Conservation (phyloP, 768 basidiomycete genomes). For the Trametes cingulata region DNA sequence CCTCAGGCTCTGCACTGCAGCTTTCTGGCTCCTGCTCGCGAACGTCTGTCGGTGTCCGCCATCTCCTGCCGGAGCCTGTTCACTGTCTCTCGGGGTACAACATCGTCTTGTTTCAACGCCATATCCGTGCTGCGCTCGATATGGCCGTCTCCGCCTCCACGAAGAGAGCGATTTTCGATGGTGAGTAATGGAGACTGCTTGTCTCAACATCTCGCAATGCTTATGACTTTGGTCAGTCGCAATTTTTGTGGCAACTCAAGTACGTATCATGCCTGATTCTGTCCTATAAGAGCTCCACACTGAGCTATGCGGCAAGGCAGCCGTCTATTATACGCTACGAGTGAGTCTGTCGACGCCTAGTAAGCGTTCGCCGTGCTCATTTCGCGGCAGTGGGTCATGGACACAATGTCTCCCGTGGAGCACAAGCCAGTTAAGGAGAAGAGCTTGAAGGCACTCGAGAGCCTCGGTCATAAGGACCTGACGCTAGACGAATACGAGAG, state of each 20-base stretch:
- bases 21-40: too few species aligned
- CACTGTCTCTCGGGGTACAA: too few species aligned
- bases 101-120: too few species aligned
- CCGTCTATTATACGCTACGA: conserved; percentile 72
- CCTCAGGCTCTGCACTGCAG: too few species aligned
- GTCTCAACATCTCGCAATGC: not conserved
- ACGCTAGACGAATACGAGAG: conserved; percentile 91
- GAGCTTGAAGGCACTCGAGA: conserved; percentile 68
- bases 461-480: conserved; percentile 68
- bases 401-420: conserved; percentile 46
- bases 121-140: not conserved
- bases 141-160: conserved; percentile 10
- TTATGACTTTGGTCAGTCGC: conserved; percentile 33
- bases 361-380: not conserved
- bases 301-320: conserved; percentile 52
- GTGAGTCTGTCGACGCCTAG: conserved; percentile 40
- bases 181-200: not conserved
- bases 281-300: not conserved
- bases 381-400: conserved; percentile 61
- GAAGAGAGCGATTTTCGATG: conserved; percentile 3
- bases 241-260: conserved; percentile 53
- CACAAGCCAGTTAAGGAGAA: conserved; percentile 68
- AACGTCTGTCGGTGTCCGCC: too few species aligned
- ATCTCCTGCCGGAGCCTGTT: too few species aligned
- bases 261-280: conserved; percentile 28